These are phyloP conservation scores for Prunus yedoensis DNA, from an alignment of 331 rosid genomes.

Conservation along the genomic window DNA sequence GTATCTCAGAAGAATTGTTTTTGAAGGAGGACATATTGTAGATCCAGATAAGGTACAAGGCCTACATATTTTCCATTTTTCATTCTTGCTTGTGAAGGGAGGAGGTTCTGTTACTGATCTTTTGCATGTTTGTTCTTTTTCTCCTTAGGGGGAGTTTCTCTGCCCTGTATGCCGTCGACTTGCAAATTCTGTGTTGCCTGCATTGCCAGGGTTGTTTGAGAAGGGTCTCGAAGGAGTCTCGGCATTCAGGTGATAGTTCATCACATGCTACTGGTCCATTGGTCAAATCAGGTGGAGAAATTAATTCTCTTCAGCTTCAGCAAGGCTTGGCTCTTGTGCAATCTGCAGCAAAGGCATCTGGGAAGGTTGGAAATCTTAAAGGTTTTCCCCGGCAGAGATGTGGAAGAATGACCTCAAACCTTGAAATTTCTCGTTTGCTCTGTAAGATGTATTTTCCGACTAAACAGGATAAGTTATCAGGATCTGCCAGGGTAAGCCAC, in stretches of 20 bases:
- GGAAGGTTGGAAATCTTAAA: slow-evolving; percentile 49
- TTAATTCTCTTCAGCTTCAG: slow-evolving; percentile 47
- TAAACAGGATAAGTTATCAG: slow-evolving; percentile 55
- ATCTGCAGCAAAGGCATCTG: slow-evolving; percentile 63
- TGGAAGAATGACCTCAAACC: slow-evolving; percentile 47
- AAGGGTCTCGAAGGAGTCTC: slow-evolving; percentile 49
- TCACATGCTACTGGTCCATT: slow-evolving; percentile 30
- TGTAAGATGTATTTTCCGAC: slow-evolving; percentile 70
- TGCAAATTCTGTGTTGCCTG: slow-evolving; percentile 86
- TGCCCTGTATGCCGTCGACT: slow-evolving; percentile 98
- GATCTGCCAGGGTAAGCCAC: slow-evolving; percentile 56
- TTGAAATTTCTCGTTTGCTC: slow-evolving; percentile 59
- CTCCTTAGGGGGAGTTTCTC: slow-evolving; percentile 83
- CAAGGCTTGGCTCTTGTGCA: slow-evolving; percentile 68
- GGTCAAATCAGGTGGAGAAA: slow-evolving; percentile 38
- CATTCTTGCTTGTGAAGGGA: slow-evolving; percentile 6
- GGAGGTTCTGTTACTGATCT: slow-evolving; percentile 14
- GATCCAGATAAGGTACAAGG: slow-evolving; percentile 86
- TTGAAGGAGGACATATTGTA: slow-evolving; percentile 97
- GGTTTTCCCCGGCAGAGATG: slow-evolving; percentile 46
- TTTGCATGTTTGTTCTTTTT: slow-evolving; percentile 8
- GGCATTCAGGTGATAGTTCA: slow-evolving; percentile 35
- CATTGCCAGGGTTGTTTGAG: slow-evolving; percentile 52
- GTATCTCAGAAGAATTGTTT: slow-evolving; percentile 81
- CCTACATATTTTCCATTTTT: slow-evolving; percentile 5